Conservation (phyloP, 1,139 yeast species). For the Pichia sp. region DNA sequence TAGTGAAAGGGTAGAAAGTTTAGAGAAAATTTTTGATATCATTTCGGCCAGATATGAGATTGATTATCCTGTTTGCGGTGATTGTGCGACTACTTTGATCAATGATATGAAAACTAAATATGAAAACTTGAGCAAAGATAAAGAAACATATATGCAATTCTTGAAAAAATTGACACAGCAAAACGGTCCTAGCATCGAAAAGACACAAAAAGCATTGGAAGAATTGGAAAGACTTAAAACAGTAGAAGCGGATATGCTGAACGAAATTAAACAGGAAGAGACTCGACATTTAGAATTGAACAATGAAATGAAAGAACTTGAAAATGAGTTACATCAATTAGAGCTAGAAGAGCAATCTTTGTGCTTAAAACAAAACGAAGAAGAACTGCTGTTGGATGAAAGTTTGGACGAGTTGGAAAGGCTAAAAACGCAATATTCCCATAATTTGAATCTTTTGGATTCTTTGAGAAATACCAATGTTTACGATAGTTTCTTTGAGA, state of each 20-base stretch:
- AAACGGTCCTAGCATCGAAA: slow-evolving; percentile 35
- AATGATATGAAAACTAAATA: slow-evolving; percentile 64
- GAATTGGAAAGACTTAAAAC: slow-evolving; percentile 25
- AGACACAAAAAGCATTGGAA: slow-evolving; percentile 33
- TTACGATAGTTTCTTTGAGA: slow-evolving; percentile 71
- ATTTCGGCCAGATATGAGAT: slow-evolving; percentile 63
- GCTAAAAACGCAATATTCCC: slow-evolving; percentile 52
- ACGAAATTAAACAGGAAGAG: slow-evolving; percentile 41
- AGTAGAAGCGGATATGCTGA: slow-evolving; percentile 28
- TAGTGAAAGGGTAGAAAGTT: slow-evolving; percentile 28
- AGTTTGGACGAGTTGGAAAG: slow-evolving; percentile 49
- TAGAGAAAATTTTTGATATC: slow-evolving; percentile 59
- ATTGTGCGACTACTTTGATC: slow-evolving; percentile 65
- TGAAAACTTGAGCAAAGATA: slow-evolving; percentile 67
- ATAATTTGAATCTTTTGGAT: slow-evolving; percentile 57
- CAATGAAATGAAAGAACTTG: slow-evolving; percentile 30
- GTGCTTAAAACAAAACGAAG: slow-evolving; percentile 39
- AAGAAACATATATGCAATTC: slow-evolving; percentile 71
- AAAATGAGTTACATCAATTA: slow-evolving; percentile 34
- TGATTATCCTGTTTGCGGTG: slow-evolving; percentile 85
- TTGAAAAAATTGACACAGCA: slow-evolving; percentile 59
- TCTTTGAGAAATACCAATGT: slow-evolving; percentile 68
- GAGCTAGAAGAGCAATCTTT: slow-evolving; percentile 36
- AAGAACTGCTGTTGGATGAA: slow-evolving; percentile 40
- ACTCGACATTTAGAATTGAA: slow-evolving; percentile 33